Percentiles rank a stretch among this genome's conserved stretches.
Evolutionary conservation across 345 rosid genomes (phyloP).

Genomic region (Sisymbrium altissimum): DNA sequence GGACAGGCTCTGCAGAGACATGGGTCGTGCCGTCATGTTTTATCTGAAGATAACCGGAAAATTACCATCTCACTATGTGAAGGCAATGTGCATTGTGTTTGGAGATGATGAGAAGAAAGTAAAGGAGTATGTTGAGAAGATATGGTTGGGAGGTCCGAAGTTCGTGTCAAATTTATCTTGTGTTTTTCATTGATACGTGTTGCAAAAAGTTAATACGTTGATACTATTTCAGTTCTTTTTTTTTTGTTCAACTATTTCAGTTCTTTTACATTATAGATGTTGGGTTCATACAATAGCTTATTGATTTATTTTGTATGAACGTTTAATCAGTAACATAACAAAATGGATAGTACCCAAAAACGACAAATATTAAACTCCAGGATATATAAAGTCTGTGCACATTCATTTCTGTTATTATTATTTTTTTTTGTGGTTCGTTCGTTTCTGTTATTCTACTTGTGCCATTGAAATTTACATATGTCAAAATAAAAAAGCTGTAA

Average conservation of each 20-base stretch:
- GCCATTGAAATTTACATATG: too few species aligned
- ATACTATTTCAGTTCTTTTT: not conserved
- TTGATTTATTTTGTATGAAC: too few species aligned
- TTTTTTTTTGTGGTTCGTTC: too few species aligned
- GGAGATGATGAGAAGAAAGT: slow-evolving; percentile 14
- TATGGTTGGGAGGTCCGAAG: slow-evolving; percentile 11
- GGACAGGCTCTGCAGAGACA: slow-evolving; percentile 9
- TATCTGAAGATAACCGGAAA: slow-evolving; percentile 3
- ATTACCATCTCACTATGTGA: slow-evolving; percentile 5
- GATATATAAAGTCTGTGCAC: too few species aligned
- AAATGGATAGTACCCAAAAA: too few species aligned
- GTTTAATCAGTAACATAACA: too few species aligned
- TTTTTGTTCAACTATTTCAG: too few species aligned
- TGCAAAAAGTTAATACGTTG: not conserved
- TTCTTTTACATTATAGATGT: not conserved
- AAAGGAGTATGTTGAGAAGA: slow-evolving; percentile 14
- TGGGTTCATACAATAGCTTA: not conserved
- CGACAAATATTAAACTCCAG: too few species aligned
- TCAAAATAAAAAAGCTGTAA: too few species aligned
- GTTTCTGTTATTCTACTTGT: too few species aligned
- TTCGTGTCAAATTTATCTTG: slow-evolving; percentile 8
- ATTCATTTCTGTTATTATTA: too few species aligned
- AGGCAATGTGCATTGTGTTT: slow-evolving; percentile 14
- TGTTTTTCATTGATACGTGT: not conserved
- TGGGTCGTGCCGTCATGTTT: slow-evolving; percentile 11